These are phyloP conservation scores for Magnaporthiopsis poae DNA, from an alignment of 2,329 filamentous ascomycete genomes.

Conservation along the genomic window DNA sequence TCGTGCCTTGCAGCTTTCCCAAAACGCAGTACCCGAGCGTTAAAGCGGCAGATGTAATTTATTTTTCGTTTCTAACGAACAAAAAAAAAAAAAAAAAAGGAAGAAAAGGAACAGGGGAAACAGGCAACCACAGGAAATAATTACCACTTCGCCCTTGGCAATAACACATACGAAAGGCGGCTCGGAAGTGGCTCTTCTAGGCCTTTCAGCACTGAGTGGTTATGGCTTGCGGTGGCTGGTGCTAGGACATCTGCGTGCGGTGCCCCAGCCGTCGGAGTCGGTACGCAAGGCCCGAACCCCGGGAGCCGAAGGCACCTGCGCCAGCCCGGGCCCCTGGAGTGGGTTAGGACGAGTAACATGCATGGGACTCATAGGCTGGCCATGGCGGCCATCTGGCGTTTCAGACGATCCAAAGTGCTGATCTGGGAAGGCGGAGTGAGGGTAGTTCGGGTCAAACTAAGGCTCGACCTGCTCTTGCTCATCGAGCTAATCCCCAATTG, in stretches of 20 bases:
- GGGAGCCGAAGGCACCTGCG: conserved; percentile 5
- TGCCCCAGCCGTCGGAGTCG: conserved; percentile 10
- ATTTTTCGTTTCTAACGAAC: no score
- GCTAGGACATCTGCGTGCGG: conserved; percentile 8
- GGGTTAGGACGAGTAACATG: conserved; percentile 2
- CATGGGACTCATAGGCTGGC: no score
- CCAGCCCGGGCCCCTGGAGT: conserved; percentile 7
- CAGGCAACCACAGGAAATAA: no score
- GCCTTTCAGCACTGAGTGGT: no score
- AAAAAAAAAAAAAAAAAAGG: no score
- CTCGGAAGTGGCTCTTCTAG: no score
- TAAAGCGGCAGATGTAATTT: no score
- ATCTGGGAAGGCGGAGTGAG: neutral
- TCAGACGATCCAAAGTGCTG: neutral
- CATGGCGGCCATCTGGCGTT: neutral
- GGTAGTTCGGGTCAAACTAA: conserved; percentile 11
- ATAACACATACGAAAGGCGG: neutral
- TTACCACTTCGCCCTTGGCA: no score
- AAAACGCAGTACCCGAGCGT: no score
- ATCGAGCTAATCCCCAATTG: conserved; percentile 11
- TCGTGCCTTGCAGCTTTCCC: no score
- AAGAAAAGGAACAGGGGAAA: no score
- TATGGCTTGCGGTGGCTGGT: neutral
- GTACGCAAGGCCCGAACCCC: conserved; percentile 9
- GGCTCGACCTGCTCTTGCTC: conserved; percentile 10